A percentile compares a stretch with the other conserved stretches of the same genome.
Evolutionary conservation across 768 basidiomycete genomes (phyloP).

Genomic region (Naganishia antarctica): DNA sequence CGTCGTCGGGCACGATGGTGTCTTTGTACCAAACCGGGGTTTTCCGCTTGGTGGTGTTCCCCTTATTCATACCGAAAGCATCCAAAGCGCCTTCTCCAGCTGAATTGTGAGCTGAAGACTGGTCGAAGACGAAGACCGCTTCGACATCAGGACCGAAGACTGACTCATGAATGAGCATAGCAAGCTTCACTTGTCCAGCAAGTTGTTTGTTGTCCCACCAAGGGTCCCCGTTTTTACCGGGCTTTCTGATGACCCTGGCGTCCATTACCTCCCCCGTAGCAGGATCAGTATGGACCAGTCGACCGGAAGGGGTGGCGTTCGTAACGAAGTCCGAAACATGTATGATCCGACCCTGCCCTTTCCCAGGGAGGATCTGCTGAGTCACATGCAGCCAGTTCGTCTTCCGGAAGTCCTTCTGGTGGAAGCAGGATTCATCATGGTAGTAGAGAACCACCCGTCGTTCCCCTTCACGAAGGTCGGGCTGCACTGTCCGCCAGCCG

Average conservation of each 20-base stretch:
- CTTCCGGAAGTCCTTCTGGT: too few relatives aligned
- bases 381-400: too few relatives aligned
- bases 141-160: neutral
- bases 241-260: conserved; percentile 8
- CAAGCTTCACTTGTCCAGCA: neutral
- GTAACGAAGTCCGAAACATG: neutral
- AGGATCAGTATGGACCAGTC: neutral
- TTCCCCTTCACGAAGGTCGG: too few relatives aligned
- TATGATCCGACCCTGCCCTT: too few relatives aligned
- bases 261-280: neutral
- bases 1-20: neutral
- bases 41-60: neutral
- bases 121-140: conserved; percentile 6
- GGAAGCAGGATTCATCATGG: too few relatives aligned
- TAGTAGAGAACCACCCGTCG: too few relatives aligned
- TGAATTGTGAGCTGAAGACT: neutral
- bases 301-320: neutral
- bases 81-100: neutral
- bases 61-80: conserved; percentile 2
- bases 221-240: neutral
- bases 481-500: too few relatives aligned
- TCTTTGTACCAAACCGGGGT: neutral
- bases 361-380: too few relatives aligned
- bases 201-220: conserved; percentile 12
- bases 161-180: neutral